Percentiles rank a stretch among this genome's conserved stretches.
These are phyloP conservation scores for Vigna unguiculata DNA, from an alignment of 306 rosid genomes.

Conservation along the genomic window DNA sequence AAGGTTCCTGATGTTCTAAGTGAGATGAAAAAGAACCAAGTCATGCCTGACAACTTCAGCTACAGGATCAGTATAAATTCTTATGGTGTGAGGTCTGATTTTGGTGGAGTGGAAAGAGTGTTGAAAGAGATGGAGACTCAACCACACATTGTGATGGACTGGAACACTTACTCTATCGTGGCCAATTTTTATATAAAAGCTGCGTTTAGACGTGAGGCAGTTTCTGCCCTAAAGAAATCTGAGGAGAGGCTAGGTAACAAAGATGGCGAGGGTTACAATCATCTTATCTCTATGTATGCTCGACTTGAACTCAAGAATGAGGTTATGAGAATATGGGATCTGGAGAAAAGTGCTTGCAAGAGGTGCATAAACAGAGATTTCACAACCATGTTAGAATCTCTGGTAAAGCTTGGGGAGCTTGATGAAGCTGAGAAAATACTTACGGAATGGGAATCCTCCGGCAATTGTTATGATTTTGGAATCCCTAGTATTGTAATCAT, in stretches of 20 bases:
- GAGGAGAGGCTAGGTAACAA: constrained; percentile 72
- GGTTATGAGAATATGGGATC: constrained; percentile 75
- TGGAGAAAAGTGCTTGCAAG: constrained; percentile 68
- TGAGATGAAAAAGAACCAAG: constrained; percentile 74
- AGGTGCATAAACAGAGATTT: constrained; percentile 84
- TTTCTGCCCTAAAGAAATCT: constrained; percentile 63
- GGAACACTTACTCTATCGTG: constrained; percentile 81
- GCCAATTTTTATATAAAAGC: constrained; percentile 73
- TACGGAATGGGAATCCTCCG: constrained; percentile 81
- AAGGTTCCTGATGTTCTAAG: constrained; percentile 65
- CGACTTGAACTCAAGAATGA: constrained; percentile 64
- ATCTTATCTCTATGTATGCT: constrained; percentile 73
- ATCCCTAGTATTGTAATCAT: constrained; percentile 61
- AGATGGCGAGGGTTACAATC: constrained; percentile 72
- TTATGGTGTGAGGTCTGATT: constrained; percentile 65
- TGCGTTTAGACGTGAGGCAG: constrained; percentile 55
- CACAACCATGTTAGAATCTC: constrained; percentile 61
- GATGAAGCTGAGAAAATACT: constrained; percentile 74
- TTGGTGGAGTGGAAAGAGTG: constrained; percentile 63
- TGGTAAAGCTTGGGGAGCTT: constrained; percentile 70
- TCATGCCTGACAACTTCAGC: constrained; percentile 79
- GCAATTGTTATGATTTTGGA: constrained; percentile 73
- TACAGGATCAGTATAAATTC: constrained; percentile 88
- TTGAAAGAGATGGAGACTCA: constrained; percentile 79
- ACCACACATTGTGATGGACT: constrained; percentile 71